These are phyloP conservation scores for Rubus idaeus DNA, from an alignment of 306 rosid genomes.

Conservation along the genomic window DNA sequence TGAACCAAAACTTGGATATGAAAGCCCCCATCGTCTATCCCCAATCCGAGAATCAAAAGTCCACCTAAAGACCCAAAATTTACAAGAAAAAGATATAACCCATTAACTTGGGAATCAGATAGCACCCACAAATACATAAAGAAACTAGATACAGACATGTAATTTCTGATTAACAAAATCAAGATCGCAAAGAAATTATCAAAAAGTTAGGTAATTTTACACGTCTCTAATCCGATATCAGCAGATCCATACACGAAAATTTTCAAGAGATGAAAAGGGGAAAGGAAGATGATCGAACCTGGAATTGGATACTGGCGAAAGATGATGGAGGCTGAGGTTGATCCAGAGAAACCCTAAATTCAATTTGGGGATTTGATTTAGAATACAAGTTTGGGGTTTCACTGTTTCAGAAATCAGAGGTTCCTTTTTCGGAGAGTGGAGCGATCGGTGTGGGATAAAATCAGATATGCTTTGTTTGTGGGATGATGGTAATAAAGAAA, in stretches of 20 bases:
- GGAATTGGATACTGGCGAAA: conserved; percentile 6
- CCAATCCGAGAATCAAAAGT: conserved; percentile 31
- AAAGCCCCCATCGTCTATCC: conserved; percentile 69
- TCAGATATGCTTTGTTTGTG: not conserved
- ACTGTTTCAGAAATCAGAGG: not conserved
- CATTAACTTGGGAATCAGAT: not conserved
- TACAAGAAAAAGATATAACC: conserved; percentile 8
- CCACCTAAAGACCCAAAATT: conserved; percentile 15
- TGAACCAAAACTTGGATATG: conserved; percentile 81
- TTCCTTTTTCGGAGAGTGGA: not conserved
- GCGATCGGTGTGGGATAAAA: not conserved
- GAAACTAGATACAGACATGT: not conserved
- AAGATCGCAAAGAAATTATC: not conserved
- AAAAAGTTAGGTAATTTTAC: not conserved
- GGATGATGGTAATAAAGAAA: not conserved
- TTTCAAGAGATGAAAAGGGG: not conserved
- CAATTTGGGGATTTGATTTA: not conserved
- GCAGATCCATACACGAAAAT: conserved; percentile 30
- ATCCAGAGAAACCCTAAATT: not conserved
- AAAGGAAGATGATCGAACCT: conserved; percentile 35
- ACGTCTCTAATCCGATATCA: conserved; percentile 19
- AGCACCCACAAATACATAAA: not conserved
- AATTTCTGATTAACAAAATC: not conserved
- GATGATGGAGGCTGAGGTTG: conserved; percentile 2
- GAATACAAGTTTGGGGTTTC: not conserved